A percentile compares a stretch with the other conserved stretches of the same genome.
phyloP scores from a whole-genome alignment of 176 grass and related monocot genomes.

The Aegilops longissima region DNA sequence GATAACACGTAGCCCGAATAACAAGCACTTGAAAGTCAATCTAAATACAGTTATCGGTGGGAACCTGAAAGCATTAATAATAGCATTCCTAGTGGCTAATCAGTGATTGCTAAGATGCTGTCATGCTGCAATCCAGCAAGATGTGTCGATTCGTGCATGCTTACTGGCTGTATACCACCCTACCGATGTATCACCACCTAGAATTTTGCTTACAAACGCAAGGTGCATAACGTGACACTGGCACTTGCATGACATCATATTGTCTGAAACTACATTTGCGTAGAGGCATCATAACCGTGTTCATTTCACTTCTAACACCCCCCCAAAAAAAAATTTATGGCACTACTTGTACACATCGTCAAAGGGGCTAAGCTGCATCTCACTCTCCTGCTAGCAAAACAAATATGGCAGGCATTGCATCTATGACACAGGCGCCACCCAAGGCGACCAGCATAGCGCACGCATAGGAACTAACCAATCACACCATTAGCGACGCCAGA shows the following conservation, averaged over 20 bases:
- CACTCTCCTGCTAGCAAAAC: not conserved
- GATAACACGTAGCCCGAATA: not conserved
- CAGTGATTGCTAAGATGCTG: not conserved
- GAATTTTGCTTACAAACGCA: not conserved
- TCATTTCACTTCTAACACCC: not conserved
- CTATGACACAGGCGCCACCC: not conserved
- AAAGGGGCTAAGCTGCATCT: not conserved
- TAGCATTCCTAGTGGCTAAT: not conserved
- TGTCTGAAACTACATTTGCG: slow-evolving; percentile 6
- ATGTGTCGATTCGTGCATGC: not conserved
- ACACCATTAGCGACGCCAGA: not conserved
- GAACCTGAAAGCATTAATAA: not conserved
- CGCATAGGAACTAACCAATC: not conserved
- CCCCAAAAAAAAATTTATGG: too few species aligned
- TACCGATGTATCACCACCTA: slow-evolving; percentile 1
- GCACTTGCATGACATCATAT: not conserved
- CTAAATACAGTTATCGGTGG: not conserved
- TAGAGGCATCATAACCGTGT: not conserved
- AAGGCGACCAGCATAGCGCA: not conserved
- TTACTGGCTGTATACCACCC: not conserved
- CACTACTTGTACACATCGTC: too few species aligned
- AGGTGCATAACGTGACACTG: not conserved
- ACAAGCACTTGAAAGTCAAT: not conserved
- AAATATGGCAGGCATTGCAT: slow-evolving; percentile 25
- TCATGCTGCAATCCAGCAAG: not conserved